phyloP scores from a whole-genome alignment of 2,329 filamentous ascomycete genomes.

The Ophiostoma tasmaniense region DNA sequence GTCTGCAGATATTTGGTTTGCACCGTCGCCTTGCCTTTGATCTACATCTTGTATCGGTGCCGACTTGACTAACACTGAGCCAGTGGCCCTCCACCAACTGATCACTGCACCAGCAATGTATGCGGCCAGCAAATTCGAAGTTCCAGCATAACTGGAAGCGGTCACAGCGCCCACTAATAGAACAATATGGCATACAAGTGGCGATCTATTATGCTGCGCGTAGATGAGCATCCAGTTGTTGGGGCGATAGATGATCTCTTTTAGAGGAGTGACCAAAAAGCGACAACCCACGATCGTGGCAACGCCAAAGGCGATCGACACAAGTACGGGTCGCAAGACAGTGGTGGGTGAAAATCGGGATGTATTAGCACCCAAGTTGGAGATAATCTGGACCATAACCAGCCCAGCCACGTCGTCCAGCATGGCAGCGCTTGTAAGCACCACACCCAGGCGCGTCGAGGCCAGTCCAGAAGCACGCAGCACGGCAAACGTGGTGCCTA shows the following conservation, averaged over 20 bases:
- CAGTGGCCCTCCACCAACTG: conserved; percentile 47
- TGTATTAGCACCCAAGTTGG: conserved; percentile 44
- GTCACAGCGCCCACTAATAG: conserved; percentile 43
- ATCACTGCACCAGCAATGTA: conserved; percentile 53
- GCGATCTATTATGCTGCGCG: conserved; percentile 28
- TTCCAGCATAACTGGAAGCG: conserved; percentile 50
- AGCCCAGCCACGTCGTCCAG: conserved; percentile 73
- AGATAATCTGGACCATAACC: conserved; percentile 68
- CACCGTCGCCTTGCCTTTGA: not conserved
- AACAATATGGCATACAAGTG: conserved; percentile 39
- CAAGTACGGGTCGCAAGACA: conserved; percentile 38
- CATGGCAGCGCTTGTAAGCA: conserved; percentile 67
- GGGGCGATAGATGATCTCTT: conserved; percentile 27
- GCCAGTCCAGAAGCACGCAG: conserved; percentile 36
- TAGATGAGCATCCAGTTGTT: conserved; percentile 22
- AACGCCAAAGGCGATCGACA: conserved; percentile 44
- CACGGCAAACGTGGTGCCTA: conserved; percentile 60
- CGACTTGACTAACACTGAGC: conserved; percentile 22
- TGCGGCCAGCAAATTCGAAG: conserved; percentile 54
- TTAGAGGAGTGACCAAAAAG: conserved; percentile 36
- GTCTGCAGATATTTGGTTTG: not conserved
- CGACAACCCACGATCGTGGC: conserved; percentile 39
- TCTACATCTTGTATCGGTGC: not conserved
- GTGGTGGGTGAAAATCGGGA: conserved; percentile 26
- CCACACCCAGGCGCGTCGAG: conserved; percentile 42